phyloP scores from a whole-genome alignment of 2,329 filamentous ascomycete genomes.

The Fusarium sp. region DNA sequence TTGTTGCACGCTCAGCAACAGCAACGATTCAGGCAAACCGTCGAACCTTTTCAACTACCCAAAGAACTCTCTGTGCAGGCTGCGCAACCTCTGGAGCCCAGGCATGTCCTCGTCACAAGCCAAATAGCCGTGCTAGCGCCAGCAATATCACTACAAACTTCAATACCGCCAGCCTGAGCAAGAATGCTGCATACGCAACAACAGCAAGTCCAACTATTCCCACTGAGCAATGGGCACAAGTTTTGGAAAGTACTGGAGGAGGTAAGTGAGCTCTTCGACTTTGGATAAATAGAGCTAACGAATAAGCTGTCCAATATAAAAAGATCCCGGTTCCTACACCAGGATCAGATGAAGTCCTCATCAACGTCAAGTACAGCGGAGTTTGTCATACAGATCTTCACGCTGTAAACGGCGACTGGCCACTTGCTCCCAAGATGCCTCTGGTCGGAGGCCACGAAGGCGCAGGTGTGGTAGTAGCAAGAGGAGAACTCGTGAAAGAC shows the following conservation, averaged over 20 bases:
- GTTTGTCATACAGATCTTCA: conserved; percentile 85
- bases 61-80: conserved; percentile 24
- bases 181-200: conserved; percentile 39
- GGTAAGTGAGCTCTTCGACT: conserved; percentile 51
- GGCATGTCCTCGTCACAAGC: conserved; percentile 29
- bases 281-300: background rate
- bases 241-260: conserved; percentile 80
- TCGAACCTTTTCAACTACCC: conserved; percentile 36
- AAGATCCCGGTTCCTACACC: conserved; percentile 82
- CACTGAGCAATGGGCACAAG: conserved; percentile 86
- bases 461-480: conserved; percentile 82
- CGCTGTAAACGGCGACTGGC: conserved; percentile 88
- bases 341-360: conserved; percentile 84
- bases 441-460: conserved; percentile 83
- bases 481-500: conserved; percentile 78
- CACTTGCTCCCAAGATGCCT: conserved; percentile 78
- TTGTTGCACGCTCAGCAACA: conserved; percentile 27
- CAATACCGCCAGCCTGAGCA: conserved; percentile 15
- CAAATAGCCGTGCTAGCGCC: conserved; percentile 17
- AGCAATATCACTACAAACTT: conserved; percentile 21
- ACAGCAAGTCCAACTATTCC: conserved; percentile 65
- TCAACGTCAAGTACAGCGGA: conserved; percentile 89
- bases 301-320: conserved; percentile 72
- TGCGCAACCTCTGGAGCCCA: conserved; percentile 26
- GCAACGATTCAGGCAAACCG: conserved; percentile 6